Evolutionary conservation across 2,329 filamentous ascomycete species (phyloP).

Genomic region (Monilinia aucupariae): DNA sequence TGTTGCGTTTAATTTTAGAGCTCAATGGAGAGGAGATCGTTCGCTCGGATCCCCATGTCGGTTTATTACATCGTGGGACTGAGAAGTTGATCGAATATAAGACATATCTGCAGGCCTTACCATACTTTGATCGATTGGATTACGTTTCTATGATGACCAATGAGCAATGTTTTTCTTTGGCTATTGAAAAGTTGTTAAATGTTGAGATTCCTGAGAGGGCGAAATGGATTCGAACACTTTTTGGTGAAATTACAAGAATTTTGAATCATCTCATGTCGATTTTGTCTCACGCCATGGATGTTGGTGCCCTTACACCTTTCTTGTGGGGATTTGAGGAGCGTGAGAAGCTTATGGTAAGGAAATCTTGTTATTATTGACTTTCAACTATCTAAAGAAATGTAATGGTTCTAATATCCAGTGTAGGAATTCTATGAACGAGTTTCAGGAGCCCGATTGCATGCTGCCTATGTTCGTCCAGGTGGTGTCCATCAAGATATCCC

Average conservation of each 20-base stretch:
- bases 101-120: constrained; percentile 95
- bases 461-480: constrained; percentile 92
- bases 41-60: constrained; percentile 93
- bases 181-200: constrained; percentile 96
- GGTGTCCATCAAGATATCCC: constrained; percentile 96
- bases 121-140: constrained; percentile 97
- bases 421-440: constrained; percentile 99
- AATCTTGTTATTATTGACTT: constrained; percentile 19
- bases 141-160: constrained; percentile 99
- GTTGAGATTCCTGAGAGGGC: constrained; percentile 91
- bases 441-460: constrained; percentile 93
- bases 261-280: constrained; percentile 98
- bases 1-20: constrained; percentile 94
- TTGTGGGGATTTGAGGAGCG: constrained; percentile 99
- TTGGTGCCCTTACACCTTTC: constrained; percentile 95
- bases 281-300: constrained; percentile 96
- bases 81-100: constrained; percentile 99
- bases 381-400: constrained; percentile 20
- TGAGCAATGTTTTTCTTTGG: constrained; percentile 93
- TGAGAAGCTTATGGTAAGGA: constrained; percentile 94
- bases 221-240: constrained; percentile 94
- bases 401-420: constrained; percentile 14
- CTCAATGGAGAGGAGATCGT: constrained; percentile 97
- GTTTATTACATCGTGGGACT: constrained; percentile 89
- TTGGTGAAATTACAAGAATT: constrained; percentile 88